Percentiles rank a stretch among this genome's conserved stretches.
phyloP scores from a whole-genome alignment of 139 green algal species.

The Marvania coccoides region DNA sequence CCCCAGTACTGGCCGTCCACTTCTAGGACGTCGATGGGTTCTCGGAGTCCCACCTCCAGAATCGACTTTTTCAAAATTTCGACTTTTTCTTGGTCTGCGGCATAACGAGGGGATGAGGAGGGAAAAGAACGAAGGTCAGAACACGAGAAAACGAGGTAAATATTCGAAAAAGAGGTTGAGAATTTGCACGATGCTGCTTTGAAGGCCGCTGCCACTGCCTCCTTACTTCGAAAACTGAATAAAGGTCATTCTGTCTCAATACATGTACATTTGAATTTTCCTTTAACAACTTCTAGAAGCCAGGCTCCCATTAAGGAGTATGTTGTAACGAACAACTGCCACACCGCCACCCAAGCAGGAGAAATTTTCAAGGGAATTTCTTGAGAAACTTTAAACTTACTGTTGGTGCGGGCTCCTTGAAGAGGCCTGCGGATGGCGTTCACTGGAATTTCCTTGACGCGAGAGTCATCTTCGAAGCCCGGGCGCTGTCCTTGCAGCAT shows the following conservation, averaged over 20 bases:
- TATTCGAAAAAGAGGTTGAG: too few relatives aligned
- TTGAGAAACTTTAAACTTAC: slow-evolving; percentile 14
- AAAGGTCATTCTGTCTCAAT: too few relatives aligned
- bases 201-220: not conserved
- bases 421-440: slow-evolving; percentile 45
- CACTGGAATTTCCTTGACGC: slow-evolving; percentile 36
- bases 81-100: slow-evolving; percentile 73
- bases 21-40: slow-evolving; percentile 74
- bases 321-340: not conserved
- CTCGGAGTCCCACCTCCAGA: slow-evolving; percentile 68
- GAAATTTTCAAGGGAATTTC: not conserved
- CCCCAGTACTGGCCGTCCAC: slow-evolving; percentile 78
- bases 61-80: slow-evolving; percentile 76
- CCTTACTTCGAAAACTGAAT: too few relatives aligned
- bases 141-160: too few relatives aligned
- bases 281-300: not conserved
- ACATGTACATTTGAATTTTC: too few relatives aligned
- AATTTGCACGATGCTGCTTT: not conserved
- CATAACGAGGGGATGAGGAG: not conserved
- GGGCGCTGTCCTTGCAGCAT: too few relatives aligned
- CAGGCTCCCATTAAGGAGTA: not conserved
- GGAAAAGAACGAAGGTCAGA: not conserved
- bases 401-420: slow-evolving; percentile 41
- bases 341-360: not conserved
- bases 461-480: not conserved